Percentiles rank a stretch among this genome's conserved stretches.
Evolutionary conservation across 2,329 filamentous ascomycete genomes (phyloP).

Genomic region (Diaporthe helianthi): DNA sequence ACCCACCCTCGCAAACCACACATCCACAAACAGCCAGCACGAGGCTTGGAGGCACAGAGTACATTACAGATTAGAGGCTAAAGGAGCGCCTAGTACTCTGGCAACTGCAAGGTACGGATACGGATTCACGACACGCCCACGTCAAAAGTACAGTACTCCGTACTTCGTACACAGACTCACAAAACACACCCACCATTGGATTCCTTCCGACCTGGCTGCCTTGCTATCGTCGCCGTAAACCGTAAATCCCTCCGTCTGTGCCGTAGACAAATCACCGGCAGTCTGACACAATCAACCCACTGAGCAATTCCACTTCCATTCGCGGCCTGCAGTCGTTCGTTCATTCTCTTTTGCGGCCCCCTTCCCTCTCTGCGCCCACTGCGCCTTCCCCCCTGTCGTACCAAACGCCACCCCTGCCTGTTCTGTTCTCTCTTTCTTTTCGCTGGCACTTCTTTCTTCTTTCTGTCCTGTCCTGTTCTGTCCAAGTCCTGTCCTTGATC

Average conservation of each 20-base stretch:
- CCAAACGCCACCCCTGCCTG: slow-evolving; percentile 6
- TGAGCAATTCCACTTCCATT: too few relatives aligned
- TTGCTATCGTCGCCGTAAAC: neutral
- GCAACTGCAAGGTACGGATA: slow-evolving; percentile 13
- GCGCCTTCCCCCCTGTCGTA: neutral
- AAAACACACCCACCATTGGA: neutral
- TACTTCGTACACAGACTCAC: too few relatives aligned
- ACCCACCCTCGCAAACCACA: neutral
- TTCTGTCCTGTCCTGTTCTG: neutral
- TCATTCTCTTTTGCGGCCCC: neutral
- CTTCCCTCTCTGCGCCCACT: neutral
- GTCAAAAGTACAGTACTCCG: too few relatives aligned
- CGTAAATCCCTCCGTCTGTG: too few relatives aligned
- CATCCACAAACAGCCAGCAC: neutral
- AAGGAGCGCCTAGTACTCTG: too few relatives aligned
- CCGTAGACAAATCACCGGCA: neutral
- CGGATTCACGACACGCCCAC: neutral
- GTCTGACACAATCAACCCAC: neutral
- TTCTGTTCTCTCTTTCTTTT: neutral
- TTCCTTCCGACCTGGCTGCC: neutral
- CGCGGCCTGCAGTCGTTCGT: too few relatives aligned
- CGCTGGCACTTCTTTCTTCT: neutral
- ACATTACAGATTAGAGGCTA: too few relatives aligned
- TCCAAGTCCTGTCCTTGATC: slow-evolving; percentile 2
- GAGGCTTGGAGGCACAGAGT: neutral